Evolutionary conservation across 495 filamentous ascomycete genomes (phyloP).

Genomic region (Penicillium malachiteum): DNA sequence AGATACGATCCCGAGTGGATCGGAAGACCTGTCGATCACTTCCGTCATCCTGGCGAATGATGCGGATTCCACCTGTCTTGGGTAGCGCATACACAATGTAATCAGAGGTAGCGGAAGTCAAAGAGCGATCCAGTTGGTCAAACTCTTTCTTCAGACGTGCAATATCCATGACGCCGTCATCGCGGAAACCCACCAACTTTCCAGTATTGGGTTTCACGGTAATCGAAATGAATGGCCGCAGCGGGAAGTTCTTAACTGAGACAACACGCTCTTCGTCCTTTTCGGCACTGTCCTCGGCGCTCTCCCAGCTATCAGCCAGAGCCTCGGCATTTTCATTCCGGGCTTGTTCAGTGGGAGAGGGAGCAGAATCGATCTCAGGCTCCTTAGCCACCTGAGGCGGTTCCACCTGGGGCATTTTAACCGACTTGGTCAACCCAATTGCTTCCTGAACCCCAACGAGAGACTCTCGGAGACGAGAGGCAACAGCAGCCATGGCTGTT

Average conservation of each 20-base stretch:
- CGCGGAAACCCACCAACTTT: constrained; percentile 54
- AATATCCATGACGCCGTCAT: constrained; percentile 79
- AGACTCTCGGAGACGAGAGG: constrained; percentile 35
- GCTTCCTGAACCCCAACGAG: constrained; percentile 27
- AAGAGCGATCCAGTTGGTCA: constrained; percentile 91
- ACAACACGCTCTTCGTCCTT: constrained; percentile 67
- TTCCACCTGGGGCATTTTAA: not conserved
- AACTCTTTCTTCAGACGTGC: constrained; percentile 94
- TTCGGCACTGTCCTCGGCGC: constrained; percentile 69
- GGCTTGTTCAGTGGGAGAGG: not conserved
- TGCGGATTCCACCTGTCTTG: constrained; percentile 84
- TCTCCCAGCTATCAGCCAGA: constrained; percentile 71
- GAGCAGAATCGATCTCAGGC: constrained; percentile 40
- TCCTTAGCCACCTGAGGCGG: constrained; percentile 39
- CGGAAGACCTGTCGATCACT: constrained; percentile 86
- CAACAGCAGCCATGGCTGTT: constrained; percentile 34
- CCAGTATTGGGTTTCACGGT: constrained; percentile 36
- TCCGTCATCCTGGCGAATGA: constrained; percentile 93
- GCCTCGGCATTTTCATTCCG: constrained; percentile 38
- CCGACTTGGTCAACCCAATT: constrained; percentile 13
- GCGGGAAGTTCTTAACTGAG: constrained; percentile 89
- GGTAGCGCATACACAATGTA: constrained; percentile 93
- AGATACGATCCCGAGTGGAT: constrained; percentile 82
- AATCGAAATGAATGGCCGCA: constrained; percentile 92
- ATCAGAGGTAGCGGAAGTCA: constrained; percentile 83